Base-by-base conservation (phyloP, 768 basidiomycete species). In the Symmetrospora coprosmae region DNA sequence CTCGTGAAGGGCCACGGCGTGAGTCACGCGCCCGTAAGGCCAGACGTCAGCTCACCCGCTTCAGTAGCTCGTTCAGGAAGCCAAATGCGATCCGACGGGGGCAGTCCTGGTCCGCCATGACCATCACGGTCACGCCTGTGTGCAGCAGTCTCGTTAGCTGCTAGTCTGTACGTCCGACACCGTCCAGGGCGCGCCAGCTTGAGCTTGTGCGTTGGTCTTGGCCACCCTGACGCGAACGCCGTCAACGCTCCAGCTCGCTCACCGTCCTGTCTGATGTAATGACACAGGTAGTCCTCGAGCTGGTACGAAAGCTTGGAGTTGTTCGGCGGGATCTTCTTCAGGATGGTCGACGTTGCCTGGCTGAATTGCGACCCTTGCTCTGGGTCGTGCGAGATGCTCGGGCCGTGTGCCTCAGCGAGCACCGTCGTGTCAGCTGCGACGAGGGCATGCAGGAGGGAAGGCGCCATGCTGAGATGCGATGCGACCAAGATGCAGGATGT, bases 271-370 rank as follows among this genome's bases (percentile, higher is more conserved):
- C 56, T 45, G 16, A 64, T 49, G 58, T 68, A 70, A 51, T 70
- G 69, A 35, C 67, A 64, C 5, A 70, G 61, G 60, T 67, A 64
- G 25, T 61, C 59, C 25, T 70, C 67, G 16, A 58, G 43, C 43
- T 58, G 55, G 25, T 58, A 58, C 28, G 55, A 58, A 23, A 58
- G 69, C 66, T 77, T 81, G 73, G 79, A 81, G 71, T 85, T 81
- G 70, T 88, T 88, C 2, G 87, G 90, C 1, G 92, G 90, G 70
- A 99, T 96, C 78, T 91, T 92, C 45, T 83, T 84, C 35, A 99
- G 77, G 65, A 97, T 94, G 0, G 84, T 87, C 0, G 64, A 64
- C 59, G 50, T 37, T 17, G 23, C n/a, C 3, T 37, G 23, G 35
- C 16, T 61, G 41, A 64, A 47, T 21, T 50, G 43, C 16, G 28